These are phyloP conservation scores for Panicum hallii DNA, from an alignment of 202 grass and related monocot genomes.

Conservation along the genomic window DNA sequence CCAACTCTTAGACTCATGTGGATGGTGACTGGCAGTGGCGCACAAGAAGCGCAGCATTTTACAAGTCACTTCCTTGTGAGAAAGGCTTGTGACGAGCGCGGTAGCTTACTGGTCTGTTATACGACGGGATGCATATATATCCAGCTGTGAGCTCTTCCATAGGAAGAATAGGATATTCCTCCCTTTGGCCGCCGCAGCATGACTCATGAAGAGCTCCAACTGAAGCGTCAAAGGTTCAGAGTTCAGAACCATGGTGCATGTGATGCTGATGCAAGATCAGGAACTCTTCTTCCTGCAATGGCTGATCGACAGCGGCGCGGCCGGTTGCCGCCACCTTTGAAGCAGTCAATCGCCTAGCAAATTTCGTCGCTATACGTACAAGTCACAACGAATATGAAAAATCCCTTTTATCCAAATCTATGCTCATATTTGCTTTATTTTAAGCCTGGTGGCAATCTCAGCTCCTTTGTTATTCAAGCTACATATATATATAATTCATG, in stretches of 20 bases:
- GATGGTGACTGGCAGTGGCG: too few relatives aligned
- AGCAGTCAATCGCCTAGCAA: background rate
- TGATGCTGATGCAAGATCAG: background rate
- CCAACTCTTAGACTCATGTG: too few relatives aligned
- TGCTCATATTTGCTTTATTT: background rate
- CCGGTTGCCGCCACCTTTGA: background rate
- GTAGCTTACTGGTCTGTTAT: too few relatives aligned
- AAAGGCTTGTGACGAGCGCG: too few relatives aligned
- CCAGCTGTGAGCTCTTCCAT: background rate
- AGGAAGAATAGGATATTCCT: background rate
- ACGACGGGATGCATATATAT: too few relatives aligned
- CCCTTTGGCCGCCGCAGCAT: background rate
- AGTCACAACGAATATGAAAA: background rate
- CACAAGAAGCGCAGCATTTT: too few relatives aligned
- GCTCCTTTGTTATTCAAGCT: too few relatives aligned
- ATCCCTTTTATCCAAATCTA: background rate
- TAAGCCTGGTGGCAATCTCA: too few relatives aligned
- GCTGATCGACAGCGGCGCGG: background rate
- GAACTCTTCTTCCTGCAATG: background rate
- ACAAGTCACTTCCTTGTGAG: too few relatives aligned
- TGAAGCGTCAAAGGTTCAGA: background rate
- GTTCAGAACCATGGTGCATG: too few relatives aligned
- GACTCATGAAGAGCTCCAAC: background rate
- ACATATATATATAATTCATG: too few relatives aligned
- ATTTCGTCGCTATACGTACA: background rate